Base-by-base conservation (phyloP, 805 yeast genomes). In the Yarrowia sp. region DNA sequence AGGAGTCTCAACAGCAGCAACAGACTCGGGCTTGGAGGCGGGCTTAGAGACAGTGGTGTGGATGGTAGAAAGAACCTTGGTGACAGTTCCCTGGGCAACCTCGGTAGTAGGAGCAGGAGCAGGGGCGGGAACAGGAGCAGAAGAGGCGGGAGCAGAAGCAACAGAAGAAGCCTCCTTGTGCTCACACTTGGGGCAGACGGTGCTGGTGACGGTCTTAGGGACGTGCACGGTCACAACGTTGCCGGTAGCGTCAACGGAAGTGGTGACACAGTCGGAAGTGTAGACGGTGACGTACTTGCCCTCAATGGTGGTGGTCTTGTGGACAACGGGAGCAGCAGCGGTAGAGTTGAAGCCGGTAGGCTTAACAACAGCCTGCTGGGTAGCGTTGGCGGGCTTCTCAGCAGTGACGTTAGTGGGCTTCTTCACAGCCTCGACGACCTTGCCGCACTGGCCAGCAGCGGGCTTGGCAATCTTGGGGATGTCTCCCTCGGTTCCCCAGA, bases 161-260 rank as follows among this genome's bases (percentile, higher is more conserved):
- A 10, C 48, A 43, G 48, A 43, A 3, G 45, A 42, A 3, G 9
- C 36, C 15, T 26, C 32, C 40, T 49, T 50, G 42, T 52, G 26
- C 58, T 52, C 58, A 8, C 58, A 52, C 58, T 52, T 52, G 43
- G 43, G 58, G 22, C 58, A 52, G 32, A 52, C 58, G 32, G 58
- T 52, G 32, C 43, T 36, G 43, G 58, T 52, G 26, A 52, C 32
- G 15, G 58, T 52, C 58, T 52, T 16, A 35, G 43, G 43, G 16
- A 52, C 58, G 32, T 36, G 4, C 11, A 19, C 16, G 10, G 58
- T 52, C 10, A 52, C 58, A 12, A 43, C 38, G 43, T 52, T 52
- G 16, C 58, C 58, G 9, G 43, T 3, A 9, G 5, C 58, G 26
- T 52, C 32, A 14, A 52, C 58, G 12, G 43, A 36, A 8, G 58